These are phyloP conservation scores for Athelia sp. DNA, from an alignment of 1,284 basidiomycete genomes.

Conservation along the genomic window DNA sequence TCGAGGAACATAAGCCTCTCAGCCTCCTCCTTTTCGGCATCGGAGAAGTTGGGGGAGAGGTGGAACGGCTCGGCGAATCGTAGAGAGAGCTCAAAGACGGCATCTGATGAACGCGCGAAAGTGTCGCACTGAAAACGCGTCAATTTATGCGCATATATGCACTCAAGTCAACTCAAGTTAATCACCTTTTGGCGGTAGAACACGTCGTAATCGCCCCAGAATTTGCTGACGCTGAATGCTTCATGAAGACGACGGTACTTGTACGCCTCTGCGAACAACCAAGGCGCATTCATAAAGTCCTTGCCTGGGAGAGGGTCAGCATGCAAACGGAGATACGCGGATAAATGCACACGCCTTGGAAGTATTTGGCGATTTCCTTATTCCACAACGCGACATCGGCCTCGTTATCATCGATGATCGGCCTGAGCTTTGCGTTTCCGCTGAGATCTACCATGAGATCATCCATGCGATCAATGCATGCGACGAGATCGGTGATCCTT, in stretches of 20 bases:
- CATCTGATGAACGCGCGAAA: constrained; percentile 88
- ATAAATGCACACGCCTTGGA: constrained; percentile 58
- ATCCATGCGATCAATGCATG: constrained; percentile 87
- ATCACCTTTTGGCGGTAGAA: constrained; percentile 91
- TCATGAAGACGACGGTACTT: constrained; percentile 96
- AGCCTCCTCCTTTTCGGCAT: constrained; percentile 64
- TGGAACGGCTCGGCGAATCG: constrained; percentile 88
- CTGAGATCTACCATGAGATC: constrained; percentile 79
- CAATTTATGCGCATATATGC: constrained; percentile 2
- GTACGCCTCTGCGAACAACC: constrained; percentile 97
- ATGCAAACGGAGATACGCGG: not conserved
- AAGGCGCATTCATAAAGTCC: constrained; percentile 95
- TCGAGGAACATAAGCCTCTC: constrained; percentile 91
- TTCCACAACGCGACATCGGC: constrained; percentile 97
- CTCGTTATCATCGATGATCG: constrained; percentile 90
- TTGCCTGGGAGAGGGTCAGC: constrained; percentile 48
- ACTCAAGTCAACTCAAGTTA: constrained; percentile 29
- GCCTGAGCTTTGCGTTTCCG: constrained; percentile 74
- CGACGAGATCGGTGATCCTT: constrained; percentile 78
- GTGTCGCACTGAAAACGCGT: constrained; percentile 75
- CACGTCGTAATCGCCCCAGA: constrained; percentile 87
- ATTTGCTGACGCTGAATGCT: constrained; percentile 91
- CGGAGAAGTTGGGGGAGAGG: constrained; percentile 50
- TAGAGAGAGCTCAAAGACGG: constrained; percentile 93
- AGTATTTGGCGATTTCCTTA: constrained; percentile 91